Evolutionary conservation across 2,329 filamentous ascomycete species (phyloP), one percentile per base, ranked within the genome.

Genomic region (Aspergillus sp.): DNA sequence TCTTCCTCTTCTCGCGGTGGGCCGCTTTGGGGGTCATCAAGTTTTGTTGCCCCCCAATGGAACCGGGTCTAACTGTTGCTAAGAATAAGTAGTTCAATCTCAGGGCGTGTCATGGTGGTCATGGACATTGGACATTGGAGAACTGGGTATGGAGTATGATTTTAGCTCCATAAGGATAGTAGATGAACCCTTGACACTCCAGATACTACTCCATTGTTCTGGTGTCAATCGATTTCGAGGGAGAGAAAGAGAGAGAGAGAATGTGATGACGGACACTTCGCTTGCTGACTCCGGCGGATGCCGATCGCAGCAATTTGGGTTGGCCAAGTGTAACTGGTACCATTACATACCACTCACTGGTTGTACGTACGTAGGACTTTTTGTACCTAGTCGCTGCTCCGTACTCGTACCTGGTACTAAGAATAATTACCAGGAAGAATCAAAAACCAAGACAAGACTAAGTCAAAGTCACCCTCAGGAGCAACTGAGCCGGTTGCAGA

Each of bases 401-500:
- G 32, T 36, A 36, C 32, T 36, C 32, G 32, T 36, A 44, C 41
- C 41, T 44, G 41, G 41, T 44, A 44, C 41, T 44, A 44, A 44
- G 41, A 44, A 44, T 44, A 44, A 19, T 19, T 19, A 17, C 32
- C 32, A 36, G 32, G 32, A 36, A 36, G 11, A 13, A 10, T 11
- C 10, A 10, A 36, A 13, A 36, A 36, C 32, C 32, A 36, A 36
- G 32, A 36, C 32, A 36, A 36, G 11, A 36, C 32, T 36, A 44
- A 44, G n/a, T 44, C 15, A 10, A 44, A 44, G 41, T 51, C 8
- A 51, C 21, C 51, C 27, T 30, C 50, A 53, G 52, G 13, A 42
- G 30, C 47, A 38, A 42, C 30, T 30, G 30, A 54, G 47, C 58
- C 42, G 57, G 57, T 39, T 44, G 51, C 54, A 39, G 54, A 55